Evolutionary conservation across 495 filamentous ascomycete genomes (phyloP).

Genomic region (Ramalina peruviana): DNA sequence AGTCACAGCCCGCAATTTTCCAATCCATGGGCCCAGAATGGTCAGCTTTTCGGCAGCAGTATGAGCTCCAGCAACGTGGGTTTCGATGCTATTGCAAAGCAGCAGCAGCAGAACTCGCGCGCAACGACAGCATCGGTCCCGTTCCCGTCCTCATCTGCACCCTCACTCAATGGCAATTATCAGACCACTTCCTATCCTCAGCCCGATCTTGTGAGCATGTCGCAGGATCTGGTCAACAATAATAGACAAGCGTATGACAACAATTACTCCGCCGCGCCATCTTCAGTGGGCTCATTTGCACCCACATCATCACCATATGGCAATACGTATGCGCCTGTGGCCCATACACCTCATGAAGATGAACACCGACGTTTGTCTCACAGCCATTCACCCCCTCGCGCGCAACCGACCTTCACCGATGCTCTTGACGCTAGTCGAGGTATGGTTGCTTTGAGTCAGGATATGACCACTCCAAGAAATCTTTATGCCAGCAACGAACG

Average conservation of each 20-base stretch:
- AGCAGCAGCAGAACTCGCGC: conserved; percentile 44
- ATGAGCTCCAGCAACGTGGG: conserved; percentile 42
- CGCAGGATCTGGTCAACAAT: conserved; percentile 56
- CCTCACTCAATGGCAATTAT: conserved; percentile 55
- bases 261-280: conserved; percentile 49
- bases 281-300: conserved; percentile 51
- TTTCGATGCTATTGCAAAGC: conserved; percentile 40
- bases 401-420: conserved; percentile 46
- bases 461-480: conserved; percentile 65
- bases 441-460: conserved; percentile 91
- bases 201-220: conserved; percentile 51
- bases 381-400: conserved; percentile 42
- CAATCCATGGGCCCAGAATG: conserved; percentile 61
- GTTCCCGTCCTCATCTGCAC: conserved; percentile 56
- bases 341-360: conserved; percentile 39
- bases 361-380: conserved; percentile 70
- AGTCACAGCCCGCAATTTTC: conserved; percentile 72
- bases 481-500: conserved; percentile 64
- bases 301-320: conserved; percentile 45
- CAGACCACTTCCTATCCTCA: conserved; percentile 46
- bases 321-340: conserved; percentile 39
- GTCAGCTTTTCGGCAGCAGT: conserved; percentile 37
- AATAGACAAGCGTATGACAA: conserved; percentile 37
- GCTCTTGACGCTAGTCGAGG: conserved; percentile 80
- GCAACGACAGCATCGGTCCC: conserved; percentile 56